Conservation (phyloP, 202 grass and related monocot genomes). For the Panicum virgatum region DNA sequence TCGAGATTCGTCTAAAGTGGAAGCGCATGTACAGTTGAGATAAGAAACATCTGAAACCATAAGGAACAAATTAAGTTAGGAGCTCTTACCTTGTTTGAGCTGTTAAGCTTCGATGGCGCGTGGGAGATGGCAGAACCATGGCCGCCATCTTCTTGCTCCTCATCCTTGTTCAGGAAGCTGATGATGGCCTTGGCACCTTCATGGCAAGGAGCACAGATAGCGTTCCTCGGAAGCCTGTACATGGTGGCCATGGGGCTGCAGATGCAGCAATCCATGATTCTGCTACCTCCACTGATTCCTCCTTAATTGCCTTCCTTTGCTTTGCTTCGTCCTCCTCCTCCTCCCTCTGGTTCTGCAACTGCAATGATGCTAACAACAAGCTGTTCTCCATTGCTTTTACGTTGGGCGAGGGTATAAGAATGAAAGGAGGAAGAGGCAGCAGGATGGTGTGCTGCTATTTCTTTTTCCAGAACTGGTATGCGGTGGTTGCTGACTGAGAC, state of each 20-base stretch:
- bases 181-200: slow-evolving; percentile 83
- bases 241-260: slow-evolving; percentile 67
- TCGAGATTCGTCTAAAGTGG: not conserved
- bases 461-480: slow-evolving; percentile 44
- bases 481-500: slow-evolving; percentile 44
- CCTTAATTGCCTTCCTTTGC: not conserved
- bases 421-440: not conserved
- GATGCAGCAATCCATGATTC: slow-evolving; percentile 86
- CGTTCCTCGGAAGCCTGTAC: slow-evolving; percentile 83
- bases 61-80: not conserved
- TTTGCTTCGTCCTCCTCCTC: not conserved
- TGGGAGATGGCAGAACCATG: not conserved
- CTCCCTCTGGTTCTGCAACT: slow-evolving; percentile 14
- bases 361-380: slow-evolving; percentile 34
- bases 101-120: slow-evolving; percentile 17
- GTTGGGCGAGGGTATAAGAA: slow-evolving; percentile 39
- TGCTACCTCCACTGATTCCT: too few relatives aligned
- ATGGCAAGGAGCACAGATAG: slow-evolving; percentile 70
- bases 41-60: not conserved
- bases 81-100: slow-evolving; percentile 49
- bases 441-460: slow-evolving; percentile 39
- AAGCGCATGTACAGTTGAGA: too few relatives aligned
- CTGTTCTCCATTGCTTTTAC: slow-evolving; percentile 39
- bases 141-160: slow-evolving; percentile 8
- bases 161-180: slow-evolving; percentile 41